Evolutionary conservation across 768 basidiomycete genomes (phyloP).

Genomic region (Lentinula sp.): DNA sequence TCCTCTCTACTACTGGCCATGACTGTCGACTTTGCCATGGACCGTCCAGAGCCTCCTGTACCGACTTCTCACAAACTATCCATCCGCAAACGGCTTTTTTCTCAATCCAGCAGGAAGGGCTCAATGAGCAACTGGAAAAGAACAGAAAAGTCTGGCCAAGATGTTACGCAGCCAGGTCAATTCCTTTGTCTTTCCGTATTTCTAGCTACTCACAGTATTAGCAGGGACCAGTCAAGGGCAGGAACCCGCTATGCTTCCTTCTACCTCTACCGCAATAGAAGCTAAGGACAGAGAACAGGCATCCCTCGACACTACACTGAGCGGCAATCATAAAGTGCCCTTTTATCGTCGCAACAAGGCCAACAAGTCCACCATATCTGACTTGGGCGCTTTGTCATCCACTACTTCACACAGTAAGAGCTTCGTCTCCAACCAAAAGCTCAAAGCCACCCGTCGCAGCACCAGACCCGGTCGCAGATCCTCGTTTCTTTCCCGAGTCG

Average conservation of each 20-base stretch:
- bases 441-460: conserved; percentile 2
- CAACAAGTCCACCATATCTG: conserved; percentile 28
- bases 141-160: conserved; percentile 10
- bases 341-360: conserved; percentile 36
- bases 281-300: conserved; percentile 32
- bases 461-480: conserved; percentile 13
- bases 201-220: not conserved
- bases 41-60: conserved; percentile 7
- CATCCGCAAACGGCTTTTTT: conserved; percentile 27
- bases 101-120: conserved; percentile 15
- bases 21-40: conserved; percentile 3
- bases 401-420: conserved; percentile 16
- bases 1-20: not conserved
- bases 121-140: not conserved
- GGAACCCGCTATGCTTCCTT: conserved; percentile 12
- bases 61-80: conserved; percentile 18
- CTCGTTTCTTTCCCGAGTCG: conserved; percentile 26
- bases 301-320: conserved; percentile 33
- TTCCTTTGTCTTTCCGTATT: not conserved
- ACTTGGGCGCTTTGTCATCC: conserved; percentile 24
- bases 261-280: conserved; percentile 12
- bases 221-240: not conserved
- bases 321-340: conserved; percentile 24
- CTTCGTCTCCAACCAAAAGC: conserved; percentile 24
- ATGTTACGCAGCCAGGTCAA: conserved; percentile 12